Base-by-base conservation (phyloP, 345 rosid genomes). In the Ceriops decandra region DNA sequence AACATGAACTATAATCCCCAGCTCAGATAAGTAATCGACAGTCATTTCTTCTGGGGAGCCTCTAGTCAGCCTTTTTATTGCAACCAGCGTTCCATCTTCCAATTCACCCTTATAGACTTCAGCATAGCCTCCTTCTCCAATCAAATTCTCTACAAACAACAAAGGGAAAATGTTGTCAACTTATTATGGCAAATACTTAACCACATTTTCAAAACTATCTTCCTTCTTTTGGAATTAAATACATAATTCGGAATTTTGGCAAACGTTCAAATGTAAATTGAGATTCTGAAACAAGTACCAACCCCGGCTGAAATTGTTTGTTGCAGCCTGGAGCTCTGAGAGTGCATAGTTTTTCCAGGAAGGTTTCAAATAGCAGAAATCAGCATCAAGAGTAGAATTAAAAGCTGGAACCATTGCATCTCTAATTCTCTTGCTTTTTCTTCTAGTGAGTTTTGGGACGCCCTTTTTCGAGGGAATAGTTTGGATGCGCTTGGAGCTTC, bases 41-140 rank as follows among this genome's bases (percentile, higher is more conserved):
- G 93, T 88, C 91, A 91, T 93, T 72, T 93, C 97, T 59, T 91
- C 98, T 1, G 88, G 79, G 5, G 87, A 80, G 30, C 98, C 96
- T 75, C 91, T 86, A 6, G 79, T 88, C 15, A 93, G 82, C 68
- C 84, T 76, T 82, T 93, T 93, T 24, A 91, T 81, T 0, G 97
- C 97, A 20, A 88, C 96, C 27, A 78, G 57, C 57, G 77, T 81
- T 57, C 96, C 95, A 57, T 83, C 86, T 62, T 57, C 59, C 83
- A 91, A 69, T 54, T 82, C 67, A 35, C 97, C 98, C 75, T 82
- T 91, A 84, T 83, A 93, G 42, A 93, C 98, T 70, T 89, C 87
- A 19, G 96, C 96, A 69, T 86, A 93, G 27, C 98, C 97, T 72
- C 98, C 97, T 78, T 89, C 83, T 63, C 97, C 98, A 19, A 91